These are phyloP conservation scores for Bassia scoparia DNA, from an alignment of 148 eudicot species.

Conservation along the genomic window DNA sequence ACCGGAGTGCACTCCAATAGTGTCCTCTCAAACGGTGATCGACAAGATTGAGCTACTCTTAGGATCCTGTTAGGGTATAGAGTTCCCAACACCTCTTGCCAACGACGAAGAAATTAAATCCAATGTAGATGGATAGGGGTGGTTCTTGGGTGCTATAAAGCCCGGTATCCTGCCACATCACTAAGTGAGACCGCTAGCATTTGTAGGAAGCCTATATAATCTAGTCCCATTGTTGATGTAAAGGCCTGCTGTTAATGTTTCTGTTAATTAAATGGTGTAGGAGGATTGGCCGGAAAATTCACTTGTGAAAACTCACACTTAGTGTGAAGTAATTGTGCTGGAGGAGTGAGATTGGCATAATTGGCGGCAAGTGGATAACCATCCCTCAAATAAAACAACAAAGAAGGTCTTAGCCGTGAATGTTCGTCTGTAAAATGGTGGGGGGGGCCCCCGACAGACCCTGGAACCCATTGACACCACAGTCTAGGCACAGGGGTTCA, in stretches of 20 bases:
- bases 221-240: constrained; percentile 40
- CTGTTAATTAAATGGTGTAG: constrained; percentile 42
- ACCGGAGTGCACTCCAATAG: constrained; percentile 43
- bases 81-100: constrained; percentile 51
- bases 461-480: too few relatives aligned
- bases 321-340: constrained; percentile 57
- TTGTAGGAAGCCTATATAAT: constrained; percentile 43
- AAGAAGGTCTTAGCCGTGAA: too few relatives aligned
- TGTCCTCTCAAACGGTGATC: constrained; percentile 56
- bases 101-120: constrained; percentile 48
- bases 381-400: too few relatives aligned
- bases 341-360: constrained; percentile 52
- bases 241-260: constrained; percentile 27
- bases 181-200: constrained; percentile 44
- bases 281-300: constrained; percentile 55
- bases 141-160: constrained; percentile 45
- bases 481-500: too few relatives aligned
- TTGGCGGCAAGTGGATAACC: too few relatives aligned
- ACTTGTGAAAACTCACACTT: constrained; percentile 43
- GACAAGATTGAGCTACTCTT: constrained; percentile 46
- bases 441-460: too few relatives aligned
- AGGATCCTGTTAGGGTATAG: constrained; percentile 33
- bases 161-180: constrained; percentile 49
- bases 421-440: too few relatives aligned
- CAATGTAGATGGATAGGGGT: constrained; percentile 53